Conservation (phyloP, 2,329 filamentous ascomycete genomes). For the Pseudophaeomoniella oleicola region DNA sequence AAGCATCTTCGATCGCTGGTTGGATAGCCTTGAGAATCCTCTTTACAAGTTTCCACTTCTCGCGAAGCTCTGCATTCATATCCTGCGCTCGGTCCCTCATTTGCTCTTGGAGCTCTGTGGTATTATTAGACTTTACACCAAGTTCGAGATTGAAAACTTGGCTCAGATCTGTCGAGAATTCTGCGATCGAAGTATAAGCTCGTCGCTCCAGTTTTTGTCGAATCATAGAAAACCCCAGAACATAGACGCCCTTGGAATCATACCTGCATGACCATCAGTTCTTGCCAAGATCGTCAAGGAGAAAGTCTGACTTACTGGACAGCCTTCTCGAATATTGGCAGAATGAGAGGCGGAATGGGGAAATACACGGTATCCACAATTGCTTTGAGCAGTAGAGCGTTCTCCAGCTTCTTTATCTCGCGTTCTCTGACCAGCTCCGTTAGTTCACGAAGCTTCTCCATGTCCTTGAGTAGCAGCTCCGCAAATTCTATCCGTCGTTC, state of each 20-base stretch:
- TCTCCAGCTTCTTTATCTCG: conserved; percentile 63
- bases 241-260: conserved; percentile 39
- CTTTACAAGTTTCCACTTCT: conserved; percentile 74
- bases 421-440: conserved; percentile 58
- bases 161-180: conserved; percentile 45
- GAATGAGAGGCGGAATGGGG: conserved; percentile 63
- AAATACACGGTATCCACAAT: conserved; percentile 88
- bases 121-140: conserved; percentile 31
- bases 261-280: conserved; percentile 21
- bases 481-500: conserved; percentile 80
- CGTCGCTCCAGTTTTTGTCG: conserved; percentile 39
- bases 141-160: conserved; percentile 40
- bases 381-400: conserved; percentile 58
- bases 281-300: background rate
- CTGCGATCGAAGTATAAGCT: conserved; percentile 43
- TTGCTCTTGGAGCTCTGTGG: conserved; percentile 33
- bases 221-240: conserved; percentile 36
- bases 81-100: conserved; percentile 32
- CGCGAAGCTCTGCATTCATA: conserved; percentile 51
- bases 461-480: conserved; percentile 48
- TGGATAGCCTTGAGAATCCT: conserved; percentile 76
- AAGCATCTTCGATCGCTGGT: conserved; percentile 58
- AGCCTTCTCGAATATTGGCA: conserved; percentile 66
- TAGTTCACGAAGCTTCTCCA: conserved; percentile 59
- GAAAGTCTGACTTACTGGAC: conserved; percentile 49